Evolutionary conservation across 2,329 filamentous ascomycete genomes (phyloP), one percentile per base, ranked within the genome.

Genomic region (Tolypocladium amazonense): DNA sequence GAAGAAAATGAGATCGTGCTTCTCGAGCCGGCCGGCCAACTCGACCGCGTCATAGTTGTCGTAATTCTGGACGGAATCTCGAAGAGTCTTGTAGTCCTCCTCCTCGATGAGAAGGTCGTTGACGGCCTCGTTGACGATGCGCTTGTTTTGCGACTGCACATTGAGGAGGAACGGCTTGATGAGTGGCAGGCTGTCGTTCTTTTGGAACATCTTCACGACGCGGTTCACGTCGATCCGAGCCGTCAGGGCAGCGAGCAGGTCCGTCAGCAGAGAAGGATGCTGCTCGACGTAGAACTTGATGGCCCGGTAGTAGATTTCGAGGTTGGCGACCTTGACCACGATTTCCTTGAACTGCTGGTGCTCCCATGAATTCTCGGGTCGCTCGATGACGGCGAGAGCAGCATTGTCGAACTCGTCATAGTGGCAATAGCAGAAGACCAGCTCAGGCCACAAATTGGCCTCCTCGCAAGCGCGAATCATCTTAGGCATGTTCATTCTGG

Each of bases 311-410:
- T 97, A 99, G 69, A 99, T 99, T 77, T 99, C 95, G 70, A 99
- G 78, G 77, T 99, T 99, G 70, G 92, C 90, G 65, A 97, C 93
- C 84, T 99, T 99, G 77, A 96, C 87, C 60, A 96, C 83, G 57
- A 96, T 97, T 72, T 99, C 95, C 82, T 99, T 99, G 87, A 99
- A 99, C 56, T 95, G 94, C 73, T 97, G 92, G 77, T 99, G 94
- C 75, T 99, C 95, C 94, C 94, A 99, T 1, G 94, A 92, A 79
- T 97, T 95, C 65, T 95, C 88, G 15, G 94, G 90, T 67, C 92
- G 90, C 80, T 99, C 94, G 85, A 99, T 99, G 79, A 99, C 96
- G 23, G 94, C 91, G 59, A 99, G 83, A 56, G 92, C 92, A 53
- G 94, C 94, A 70, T 99, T 97, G 76, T 99, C 95, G 75, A 89